These are phyloP conservation scores for Raphanus hybrid DNA, from an alignment of 441 rosid genomes.

Conservation along the genomic window DNA sequence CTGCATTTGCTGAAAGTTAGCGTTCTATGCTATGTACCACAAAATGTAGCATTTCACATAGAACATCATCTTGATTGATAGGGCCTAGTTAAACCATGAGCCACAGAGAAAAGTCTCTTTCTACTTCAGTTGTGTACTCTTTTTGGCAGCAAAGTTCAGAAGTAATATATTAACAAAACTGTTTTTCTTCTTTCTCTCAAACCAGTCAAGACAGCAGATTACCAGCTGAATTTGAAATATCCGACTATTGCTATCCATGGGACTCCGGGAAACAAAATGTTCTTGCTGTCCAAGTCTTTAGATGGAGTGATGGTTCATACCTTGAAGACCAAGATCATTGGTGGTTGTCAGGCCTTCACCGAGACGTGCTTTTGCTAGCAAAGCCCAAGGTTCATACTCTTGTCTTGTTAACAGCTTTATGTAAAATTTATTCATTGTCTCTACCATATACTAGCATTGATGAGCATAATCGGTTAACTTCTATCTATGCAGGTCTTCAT, in stretches of 20 bases:
- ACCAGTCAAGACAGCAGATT: constrained; percentile 97
- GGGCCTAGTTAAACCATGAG: no score
- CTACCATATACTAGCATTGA: background rate
- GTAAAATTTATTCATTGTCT: constrained; percentile 6
- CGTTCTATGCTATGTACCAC: constrained; percentile 17
- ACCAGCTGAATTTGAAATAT: constrained; percentile 97
- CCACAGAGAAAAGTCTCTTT: no score
- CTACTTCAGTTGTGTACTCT: constrained; percentile 4
- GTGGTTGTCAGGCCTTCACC: constrained; percentile 97
- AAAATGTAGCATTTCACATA: background rate
- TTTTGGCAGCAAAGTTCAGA: constrained; percentile 12
- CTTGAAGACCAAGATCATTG: constrained; percentile 99
- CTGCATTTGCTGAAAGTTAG: background rate
- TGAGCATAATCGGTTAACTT: constrained; percentile 13
- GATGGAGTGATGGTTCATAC: constrained; percentile 99
- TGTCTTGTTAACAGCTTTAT: constrained; percentile 17
- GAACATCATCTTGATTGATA: background rate
- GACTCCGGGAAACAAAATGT: constrained; percentile 83
- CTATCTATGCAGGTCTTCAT: constrained; percentile 77
- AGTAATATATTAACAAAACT: constrained; percentile 37
- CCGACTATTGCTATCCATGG: constrained; percentile 80
- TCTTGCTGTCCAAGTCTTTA: constrained; percentile 93
- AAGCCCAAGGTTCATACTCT: constrained; percentile 79
- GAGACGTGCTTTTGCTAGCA: constrained; percentile 96
- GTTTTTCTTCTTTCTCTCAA: constrained; percentile 13